Evolutionary conservation across 495 filamentous ascomycete genomes (phyloP).

Genomic region (Neurospora sp.): DNA sequence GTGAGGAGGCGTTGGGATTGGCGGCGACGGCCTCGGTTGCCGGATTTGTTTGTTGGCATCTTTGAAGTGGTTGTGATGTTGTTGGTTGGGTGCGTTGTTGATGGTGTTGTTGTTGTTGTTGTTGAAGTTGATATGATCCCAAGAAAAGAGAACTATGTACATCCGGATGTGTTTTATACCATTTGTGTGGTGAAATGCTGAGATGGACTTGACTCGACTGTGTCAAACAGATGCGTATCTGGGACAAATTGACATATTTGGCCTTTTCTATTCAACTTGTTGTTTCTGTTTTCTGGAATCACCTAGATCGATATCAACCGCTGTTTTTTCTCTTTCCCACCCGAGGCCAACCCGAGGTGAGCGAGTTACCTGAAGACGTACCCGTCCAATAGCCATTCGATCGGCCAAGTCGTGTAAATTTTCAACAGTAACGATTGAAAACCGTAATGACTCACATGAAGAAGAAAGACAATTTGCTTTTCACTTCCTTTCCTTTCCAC

Average conservation of each 20-base stretch:
- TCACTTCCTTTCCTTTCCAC: not conserved
- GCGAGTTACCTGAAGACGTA: not conserved
- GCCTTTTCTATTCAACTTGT: not conserved
- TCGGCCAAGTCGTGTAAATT: not conserved
- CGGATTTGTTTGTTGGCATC: not conserved
- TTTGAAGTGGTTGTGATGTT: not conserved
- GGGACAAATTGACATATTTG: not conserved
- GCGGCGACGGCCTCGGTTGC: not conserved
- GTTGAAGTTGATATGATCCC: constrained; percentile 53
- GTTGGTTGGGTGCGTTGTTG: not conserved
- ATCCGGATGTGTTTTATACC: not conserved
- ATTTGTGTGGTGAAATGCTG: not conserved
- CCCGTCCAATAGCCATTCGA: not conserved
- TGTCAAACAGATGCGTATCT: no score
- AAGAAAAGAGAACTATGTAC: constrained; percentile 54
- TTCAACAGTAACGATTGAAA: not conserved
- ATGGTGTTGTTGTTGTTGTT: no score
- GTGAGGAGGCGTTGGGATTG: not conserved
- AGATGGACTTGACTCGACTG: no score
- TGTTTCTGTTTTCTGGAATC: not conserved
- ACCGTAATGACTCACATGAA: not conserved
- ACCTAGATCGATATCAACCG: not conserved
- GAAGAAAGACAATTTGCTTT: not conserved
- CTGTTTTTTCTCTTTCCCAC: not conserved
- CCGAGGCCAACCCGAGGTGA: not conserved